A percentile compares a stretch with the other conserved stretches of the same genome.
Conservation (phyloP, 2,329 filamentous ascomycete genomes). For the Verticillium tricorpus region DNA sequence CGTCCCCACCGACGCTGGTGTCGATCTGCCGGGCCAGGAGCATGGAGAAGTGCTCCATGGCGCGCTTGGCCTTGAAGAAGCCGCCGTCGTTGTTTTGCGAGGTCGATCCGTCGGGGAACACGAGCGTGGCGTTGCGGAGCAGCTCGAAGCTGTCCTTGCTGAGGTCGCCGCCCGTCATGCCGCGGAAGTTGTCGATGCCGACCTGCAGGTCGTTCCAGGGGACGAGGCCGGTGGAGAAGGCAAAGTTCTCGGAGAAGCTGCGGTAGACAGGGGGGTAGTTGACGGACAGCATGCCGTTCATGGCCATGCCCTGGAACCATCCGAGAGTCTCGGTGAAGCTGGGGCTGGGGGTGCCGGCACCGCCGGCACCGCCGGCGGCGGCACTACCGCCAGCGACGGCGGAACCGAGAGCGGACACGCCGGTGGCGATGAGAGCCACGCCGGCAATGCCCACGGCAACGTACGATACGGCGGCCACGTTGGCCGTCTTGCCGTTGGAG, state of each 20-base stretch:
- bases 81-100: conserved; percentile 7
- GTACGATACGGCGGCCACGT: conserved; percentile 73
- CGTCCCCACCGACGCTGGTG: conserved; percentile 35
- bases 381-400: conserved; percentile 51
- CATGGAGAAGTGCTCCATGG: conserved; percentile 37
- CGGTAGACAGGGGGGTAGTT: conserved; percentile 82
- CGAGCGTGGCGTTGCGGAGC: conserved; percentile 70
- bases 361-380: conserved; percentile 51
- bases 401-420: conserved; percentile 63
- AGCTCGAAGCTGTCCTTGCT: conserved; percentile 72
- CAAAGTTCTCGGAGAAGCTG: conserved; percentile 90
- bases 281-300: conserved; percentile 95
- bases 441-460: conserved; percentile 79
- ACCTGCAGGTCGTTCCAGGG: conserved; percentile 77
- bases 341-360: conserved; percentile 66
- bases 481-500: conserved; percentile 80
- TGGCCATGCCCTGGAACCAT: conserved; percentile 90
- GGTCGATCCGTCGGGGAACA: conserved; percentile 59
- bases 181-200: conserved; percentile 80
- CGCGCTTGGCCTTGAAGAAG: conserved; percentile 34
- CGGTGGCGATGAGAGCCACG: conserved; percentile 71
- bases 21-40: conserved; percentile 51
- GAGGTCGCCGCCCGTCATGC: conserved; percentile 78
- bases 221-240: conserved; percentile 80
- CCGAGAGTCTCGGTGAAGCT: conserved; percentile 80